Conservation (phyloP, 2,329 filamentous ascomycete genomes). For the Apiospora pterosperma region DNA sequence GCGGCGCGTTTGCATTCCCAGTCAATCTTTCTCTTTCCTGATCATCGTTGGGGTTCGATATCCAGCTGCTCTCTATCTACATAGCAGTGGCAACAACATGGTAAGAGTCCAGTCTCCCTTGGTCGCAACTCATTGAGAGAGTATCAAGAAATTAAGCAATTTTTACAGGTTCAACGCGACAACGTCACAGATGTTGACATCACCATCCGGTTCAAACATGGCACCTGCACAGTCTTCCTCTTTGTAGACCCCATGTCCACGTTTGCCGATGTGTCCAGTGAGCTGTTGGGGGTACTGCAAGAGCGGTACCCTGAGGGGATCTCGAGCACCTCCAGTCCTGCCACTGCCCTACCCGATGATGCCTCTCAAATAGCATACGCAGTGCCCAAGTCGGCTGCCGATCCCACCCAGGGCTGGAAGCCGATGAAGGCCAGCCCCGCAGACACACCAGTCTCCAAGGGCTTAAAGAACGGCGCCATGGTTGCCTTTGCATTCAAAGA, state of each 20-base stretch:
- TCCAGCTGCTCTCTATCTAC: background rate
- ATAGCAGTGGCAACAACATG: background rate
- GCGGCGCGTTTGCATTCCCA: background rate
- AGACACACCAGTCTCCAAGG: constrained; percentile 38
- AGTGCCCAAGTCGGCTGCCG: constrained; percentile 39
- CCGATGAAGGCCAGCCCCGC: constrained; percentile 34
- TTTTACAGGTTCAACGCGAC: background rate
- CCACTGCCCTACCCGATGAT: constrained; percentile 35
- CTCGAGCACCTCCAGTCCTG: constrained; percentile 27
- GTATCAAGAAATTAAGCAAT: background rate
- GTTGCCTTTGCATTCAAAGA: constrained; percentile 48
- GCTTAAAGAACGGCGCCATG: constrained; percentile 43
- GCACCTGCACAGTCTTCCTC: constrained; percentile 67
- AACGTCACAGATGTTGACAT: constrained; percentile 14
- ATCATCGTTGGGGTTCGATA: background rate
- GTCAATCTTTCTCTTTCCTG: no score
- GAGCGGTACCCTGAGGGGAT: constrained; percentile 56
- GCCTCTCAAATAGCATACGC: constrained; percentile 45
- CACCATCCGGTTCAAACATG: constrained; percentile 66
- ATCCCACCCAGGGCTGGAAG: constrained; percentile 48
- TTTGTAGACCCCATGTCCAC: constrained; percentile 57
- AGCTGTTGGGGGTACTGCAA: constrained; percentile 55
- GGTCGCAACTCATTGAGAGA: background rate
- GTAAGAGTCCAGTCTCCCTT: background rate
- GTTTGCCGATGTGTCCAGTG: constrained; percentile 53